These are phyloP conservation scores for Neurospora sp. DNA, from an alignment of 495 filamentous ascomycete species.

Conservation along the genomic window DNA sequence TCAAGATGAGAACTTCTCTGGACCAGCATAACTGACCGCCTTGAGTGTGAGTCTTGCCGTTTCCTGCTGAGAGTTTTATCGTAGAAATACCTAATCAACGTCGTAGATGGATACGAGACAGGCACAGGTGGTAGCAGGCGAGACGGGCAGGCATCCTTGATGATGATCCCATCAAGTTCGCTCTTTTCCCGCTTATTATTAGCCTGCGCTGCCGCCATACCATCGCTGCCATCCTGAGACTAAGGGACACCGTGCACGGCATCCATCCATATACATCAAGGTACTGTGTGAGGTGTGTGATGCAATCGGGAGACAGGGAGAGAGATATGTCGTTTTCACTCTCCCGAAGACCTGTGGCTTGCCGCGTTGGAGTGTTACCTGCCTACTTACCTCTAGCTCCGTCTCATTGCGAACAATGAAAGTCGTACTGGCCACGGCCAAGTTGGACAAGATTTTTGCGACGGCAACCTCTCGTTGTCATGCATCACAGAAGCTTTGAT, in stretches of 20 bases:
- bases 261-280: background rate
- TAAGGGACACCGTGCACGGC: background rate
- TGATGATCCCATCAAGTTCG: background rate
- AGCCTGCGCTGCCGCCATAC: background rate
- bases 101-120: background rate
- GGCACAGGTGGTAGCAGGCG: background rate
- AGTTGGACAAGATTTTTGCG: background rate
- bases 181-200: background rate
- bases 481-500: background rate
- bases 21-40: background rate
- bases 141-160: background rate
- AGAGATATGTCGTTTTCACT: background rate
- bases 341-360: constrained; percentile 8
- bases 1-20: background rate
- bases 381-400: background rate
- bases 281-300: background rate
- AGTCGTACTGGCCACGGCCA: background rate
- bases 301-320: background rate
- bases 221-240: background rate
- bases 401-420: background rate
- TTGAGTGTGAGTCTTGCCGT: background rate
- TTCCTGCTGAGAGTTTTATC: background rate
- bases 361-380: constrained; percentile 2
- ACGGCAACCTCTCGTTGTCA: background rate
- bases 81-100: background rate